These are phyloP conservation scores for Rhizophagus sp. DNA, from an alignment of 192 early-diverging fungal genomes.

Conservation along the genomic window DNA sequence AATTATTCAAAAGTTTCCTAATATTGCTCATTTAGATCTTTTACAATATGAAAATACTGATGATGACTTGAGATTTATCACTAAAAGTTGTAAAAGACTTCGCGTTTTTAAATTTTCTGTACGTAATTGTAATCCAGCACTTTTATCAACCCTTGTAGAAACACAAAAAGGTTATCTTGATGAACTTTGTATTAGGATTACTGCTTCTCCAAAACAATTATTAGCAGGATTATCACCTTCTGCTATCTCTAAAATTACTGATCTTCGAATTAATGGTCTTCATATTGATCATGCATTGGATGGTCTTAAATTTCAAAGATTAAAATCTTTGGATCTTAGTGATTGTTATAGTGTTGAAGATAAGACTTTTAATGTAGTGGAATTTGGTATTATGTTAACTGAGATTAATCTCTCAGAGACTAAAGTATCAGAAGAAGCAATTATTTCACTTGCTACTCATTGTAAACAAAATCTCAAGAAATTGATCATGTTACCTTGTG, in stretches of 20 bases:
- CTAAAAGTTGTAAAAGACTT: slow-evolving; percentile 2
- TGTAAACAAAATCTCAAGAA: slow-evolving; percentile 20
- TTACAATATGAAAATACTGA: slow-evolving; percentile 22
- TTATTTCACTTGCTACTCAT: slow-evolving; percentile 11
- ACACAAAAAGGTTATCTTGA: slow-evolving; percentile 17
- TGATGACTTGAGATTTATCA: slow-evolving; percentile 11
- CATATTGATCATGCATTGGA: slow-evolving; percentile 17
- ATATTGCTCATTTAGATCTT: slow-evolving; percentile 14
- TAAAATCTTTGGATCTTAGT: slow-evolving; percentile 11
- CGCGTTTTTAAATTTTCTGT: slow-evolving; percentile 10
- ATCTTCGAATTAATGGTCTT: slow-evolving; percentile 17
- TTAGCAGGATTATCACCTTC: neutral
- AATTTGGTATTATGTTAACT: slow-evolving; percentile 22
- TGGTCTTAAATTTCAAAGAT: slow-evolving; percentile 2
- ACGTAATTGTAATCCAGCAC: neutral
- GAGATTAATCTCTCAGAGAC: slow-evolving; percentile 22
- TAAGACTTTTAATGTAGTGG: slow-evolving; percentile 8
- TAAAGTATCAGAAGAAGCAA: slow-evolving; percentile 22
- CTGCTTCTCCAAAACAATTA: slow-evolving; percentile 1
- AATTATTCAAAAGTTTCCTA: slow-evolving; percentile 13
- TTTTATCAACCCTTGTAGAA: slow-evolving; percentile 1
- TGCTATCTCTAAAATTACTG: slow-evolving; percentile 21
- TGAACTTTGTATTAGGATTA: slow-evolving; percentile 20
- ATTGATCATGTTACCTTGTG: slow-evolving; percentile 22
- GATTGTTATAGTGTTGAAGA: slow-evolving; percentile 16